Base-by-base conservation (phyloP, 192 early-diverging fungal species). In the Entophlyctis luteolus region DNA sequence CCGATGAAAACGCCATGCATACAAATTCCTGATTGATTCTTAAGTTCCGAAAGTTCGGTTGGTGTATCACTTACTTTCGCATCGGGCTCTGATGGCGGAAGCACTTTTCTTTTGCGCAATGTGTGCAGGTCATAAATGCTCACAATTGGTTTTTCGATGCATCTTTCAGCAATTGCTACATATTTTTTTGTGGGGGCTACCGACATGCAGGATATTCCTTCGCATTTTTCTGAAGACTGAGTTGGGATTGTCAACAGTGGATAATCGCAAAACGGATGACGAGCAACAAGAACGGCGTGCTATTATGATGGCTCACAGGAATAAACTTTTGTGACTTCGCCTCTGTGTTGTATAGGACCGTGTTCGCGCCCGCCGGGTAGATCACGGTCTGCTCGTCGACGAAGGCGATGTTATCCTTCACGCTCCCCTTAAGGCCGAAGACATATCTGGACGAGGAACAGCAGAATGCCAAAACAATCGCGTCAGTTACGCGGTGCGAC, bases 361-460 rank as follows among this genome's bases (percentile, higher is more conserved):
- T 54, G 60, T 86, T 86, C 53, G 82, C 50, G n/a, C 85, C 85
- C 42, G 77, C 77, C 10, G 83, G 81, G 66, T 86, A 86, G 8
- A 86, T 47, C 50, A 86, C 71, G 4, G 83, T 85, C 36, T 74
- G 70, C 66, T 86, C 85, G 65, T 86, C 85, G 25, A 86, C 55
- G 57, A 67, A 86, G 47, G 68, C 56, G 20, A 86, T 49, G 52
- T 68, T 72, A 54, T 70, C 62, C 28, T 71, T 74, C 31, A 79
- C 76, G 39, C 79, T 76, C 42, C 71, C 73, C 59, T 79, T 79
- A 12, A 85, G 73, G 4, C 85, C 85, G 55, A 86, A 86, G 2
- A 79, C 83, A 63, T 81, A 80, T 35, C 84, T 86, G 58, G 37
- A n/a, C n/a, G n/a, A n/a, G n/a, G n/a, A n/a, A n/a, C n/a, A n/a